phyloP scores from a whole-genome alignment of 2,329 filamentous ascomycete species.

The Fusarium pseudoanthophilum region DNA sequence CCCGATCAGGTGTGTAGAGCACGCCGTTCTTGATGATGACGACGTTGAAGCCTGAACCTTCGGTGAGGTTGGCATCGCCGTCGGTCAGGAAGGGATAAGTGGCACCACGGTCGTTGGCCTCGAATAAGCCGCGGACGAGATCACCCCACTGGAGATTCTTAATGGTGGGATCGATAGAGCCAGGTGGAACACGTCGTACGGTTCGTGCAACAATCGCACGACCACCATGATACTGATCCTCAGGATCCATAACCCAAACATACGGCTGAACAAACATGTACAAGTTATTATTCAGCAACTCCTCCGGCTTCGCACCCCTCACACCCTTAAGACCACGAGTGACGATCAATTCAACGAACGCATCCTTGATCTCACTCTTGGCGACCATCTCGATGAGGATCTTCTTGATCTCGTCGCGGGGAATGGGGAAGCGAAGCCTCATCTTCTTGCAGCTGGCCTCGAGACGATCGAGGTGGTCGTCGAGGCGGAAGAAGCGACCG shows the following conservation, averaged over 20 bases:
- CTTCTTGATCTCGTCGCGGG: conserved; percentile 52
- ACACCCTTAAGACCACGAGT: conserved; percentile 59
- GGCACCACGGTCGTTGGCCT: conserved; percentile 59
- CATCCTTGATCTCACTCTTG: conserved; percentile 59
- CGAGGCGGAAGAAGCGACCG: conserved; percentile 62
- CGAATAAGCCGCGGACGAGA: conserved; percentile 56
- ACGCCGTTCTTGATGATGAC: conserved; percentile 57
- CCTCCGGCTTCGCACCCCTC: conserved; percentile 48
- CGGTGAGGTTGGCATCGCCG: conserved; percentile 60
- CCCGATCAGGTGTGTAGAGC: conserved; percentile 59
- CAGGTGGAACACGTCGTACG: conserved; percentile 57
- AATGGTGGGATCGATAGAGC: conserved; percentile 60
- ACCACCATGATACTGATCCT: conserved; percentile 54
- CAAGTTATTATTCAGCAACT: conserved; percentile 54
- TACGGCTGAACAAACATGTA: conserved; percentile 62
- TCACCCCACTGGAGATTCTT: conserved; percentile 66
- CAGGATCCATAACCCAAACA: conserved; percentile 61
- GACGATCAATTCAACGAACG: conserved; percentile 62
- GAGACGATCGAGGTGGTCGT: conserved; percentile 59
- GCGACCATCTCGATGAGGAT: conserved; percentile 58
- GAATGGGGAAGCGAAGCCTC: conserved; percentile 55
- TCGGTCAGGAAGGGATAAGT: conserved; percentile 62
- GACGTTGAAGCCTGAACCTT: conserved; percentile 63
- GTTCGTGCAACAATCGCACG: conserved; percentile 58
- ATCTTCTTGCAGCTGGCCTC: conserved; percentile 58